These are phyloP conservation scores for Boletus mariae DNA, from an alignment of 1,284 basidiomycete species.

Conservation along the genomic window DNA sequence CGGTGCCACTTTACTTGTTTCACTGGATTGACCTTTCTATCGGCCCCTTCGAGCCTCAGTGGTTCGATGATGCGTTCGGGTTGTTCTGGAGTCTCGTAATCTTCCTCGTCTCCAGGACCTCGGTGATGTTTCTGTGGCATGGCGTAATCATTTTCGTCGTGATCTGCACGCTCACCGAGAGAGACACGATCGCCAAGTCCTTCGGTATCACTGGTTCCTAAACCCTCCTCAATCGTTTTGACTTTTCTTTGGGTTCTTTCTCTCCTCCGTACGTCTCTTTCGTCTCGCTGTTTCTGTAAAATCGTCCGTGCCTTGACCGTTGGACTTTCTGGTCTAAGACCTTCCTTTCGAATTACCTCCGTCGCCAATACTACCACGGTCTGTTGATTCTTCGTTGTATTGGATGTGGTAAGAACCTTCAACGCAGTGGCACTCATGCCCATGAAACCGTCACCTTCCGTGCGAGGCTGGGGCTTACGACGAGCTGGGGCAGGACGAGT, in stretches of 20 bases:
- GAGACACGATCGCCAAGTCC: constrained; percentile 19
- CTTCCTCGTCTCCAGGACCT: constrained; percentile 79
- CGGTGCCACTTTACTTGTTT: constrained; percentile 79
- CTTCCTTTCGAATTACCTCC: constrained; percentile 67
- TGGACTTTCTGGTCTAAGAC: constrained; percentile 75
- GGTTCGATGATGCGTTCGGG: constrained; percentile 38
- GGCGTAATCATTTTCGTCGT: constrained; percentile 33
- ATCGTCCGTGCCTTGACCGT: constrained; percentile 70
- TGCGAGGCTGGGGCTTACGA: constrained; percentile 34
- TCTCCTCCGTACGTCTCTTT: constrained; percentile 55
- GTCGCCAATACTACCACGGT: constrained; percentile 48
- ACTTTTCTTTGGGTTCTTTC: constrained; percentile 67
- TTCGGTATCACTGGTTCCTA: constrained; percentile 28
- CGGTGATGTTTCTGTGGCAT: constrained; percentile 45
- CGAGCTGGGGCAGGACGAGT: constrained; percentile 38
- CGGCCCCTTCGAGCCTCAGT: constrained; percentile 35
- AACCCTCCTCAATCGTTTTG: constrained; percentile 41
- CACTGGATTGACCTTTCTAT: constrained; percentile 36
- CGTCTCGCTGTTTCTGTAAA: constrained; percentile 68
- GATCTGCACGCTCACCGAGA: constrained; percentile 27
- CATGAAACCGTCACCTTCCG: constrained; percentile 47
- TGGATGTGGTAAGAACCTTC: constrained; percentile 63
- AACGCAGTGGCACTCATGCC: constrained; percentile 65
- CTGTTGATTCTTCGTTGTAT: constrained; percentile 67
- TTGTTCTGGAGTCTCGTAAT: constrained; percentile 64